These are phyloP conservation scores for Oryza nivara DNA, from an alignment of 176 grass and related monocot species.

Conservation along the genomic window DNA sequence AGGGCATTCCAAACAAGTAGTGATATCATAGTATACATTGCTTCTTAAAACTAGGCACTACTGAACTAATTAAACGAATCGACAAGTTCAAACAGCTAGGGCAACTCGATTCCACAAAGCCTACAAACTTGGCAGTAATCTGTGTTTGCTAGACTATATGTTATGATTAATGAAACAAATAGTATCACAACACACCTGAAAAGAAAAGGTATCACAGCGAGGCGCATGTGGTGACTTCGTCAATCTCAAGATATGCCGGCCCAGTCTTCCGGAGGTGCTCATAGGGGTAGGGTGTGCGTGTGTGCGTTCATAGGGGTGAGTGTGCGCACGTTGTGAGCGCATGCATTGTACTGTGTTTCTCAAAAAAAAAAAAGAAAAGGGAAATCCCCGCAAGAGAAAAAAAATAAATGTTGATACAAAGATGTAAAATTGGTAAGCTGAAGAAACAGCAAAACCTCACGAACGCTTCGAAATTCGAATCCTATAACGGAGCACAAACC, in stretches of 20 bases:
- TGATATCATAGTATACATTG: background rate
- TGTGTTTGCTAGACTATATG: background rate
- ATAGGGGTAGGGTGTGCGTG: too few species aligned
- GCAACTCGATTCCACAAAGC: slow-evolving; percentile 1
- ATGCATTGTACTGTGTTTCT: too few species aligned
- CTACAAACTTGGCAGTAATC: slow-evolving; percentile 1
- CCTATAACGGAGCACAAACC: background rate
- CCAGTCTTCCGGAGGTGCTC: too few species aligned
- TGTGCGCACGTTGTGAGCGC: too few species aligned
- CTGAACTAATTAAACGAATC: slow-evolving; percentile 10
- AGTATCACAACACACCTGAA: background rate
- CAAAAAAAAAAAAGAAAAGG: too few species aligned
- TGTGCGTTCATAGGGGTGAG: too few species aligned
- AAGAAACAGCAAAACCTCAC: slow-evolving; percentile 14
- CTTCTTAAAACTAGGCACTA: slow-evolving; percentile 1
- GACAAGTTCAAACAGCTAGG: background rate
- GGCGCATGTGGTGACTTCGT: too few species aligned
- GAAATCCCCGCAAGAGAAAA: background rate
- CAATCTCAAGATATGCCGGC: too few species aligned
- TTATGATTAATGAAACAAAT: background rate
- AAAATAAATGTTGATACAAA: background rate
- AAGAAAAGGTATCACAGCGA: background rate
- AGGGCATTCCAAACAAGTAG: background rate
- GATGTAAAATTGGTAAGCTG: background rate
- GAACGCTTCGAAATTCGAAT: background rate